A percentile compares a stretch with the other conserved stretches of the same genome.
These are phyloP conservation scores for Eutrema heterophyllum DNA, from an alignment of 345 rosid species.

Conservation along the genomic window DNA sequence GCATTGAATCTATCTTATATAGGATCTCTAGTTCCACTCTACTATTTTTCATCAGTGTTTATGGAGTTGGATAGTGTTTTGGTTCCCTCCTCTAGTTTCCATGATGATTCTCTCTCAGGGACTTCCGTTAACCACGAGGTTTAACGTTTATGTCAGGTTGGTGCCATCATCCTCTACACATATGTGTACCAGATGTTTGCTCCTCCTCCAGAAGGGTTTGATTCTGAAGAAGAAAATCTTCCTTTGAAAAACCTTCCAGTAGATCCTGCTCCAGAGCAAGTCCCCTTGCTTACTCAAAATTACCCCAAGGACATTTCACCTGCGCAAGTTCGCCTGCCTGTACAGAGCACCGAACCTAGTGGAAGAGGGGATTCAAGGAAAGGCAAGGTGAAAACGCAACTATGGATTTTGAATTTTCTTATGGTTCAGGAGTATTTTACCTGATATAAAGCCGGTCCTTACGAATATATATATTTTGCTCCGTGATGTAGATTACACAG, in stretches of 20 bases:
- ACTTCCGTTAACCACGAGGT: neutral
- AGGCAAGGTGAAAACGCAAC: conserved; percentile 51
- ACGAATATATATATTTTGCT: conserved; percentile 8
- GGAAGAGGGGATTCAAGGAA: conserved; percentile 36
- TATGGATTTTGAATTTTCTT: neutral
- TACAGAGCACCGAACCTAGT: conserved; percentile 31
- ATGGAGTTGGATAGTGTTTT: neutral
- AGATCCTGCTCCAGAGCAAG: conserved; percentile 50
- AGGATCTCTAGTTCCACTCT: neutral
- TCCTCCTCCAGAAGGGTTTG: conserved; percentile 94
- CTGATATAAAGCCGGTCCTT: conserved; percentile 4
- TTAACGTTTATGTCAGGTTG: conserved; percentile 58
- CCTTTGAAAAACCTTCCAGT: conserved; percentile 52
- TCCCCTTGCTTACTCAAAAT: conserved; percentile 53
- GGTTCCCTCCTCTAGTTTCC: conserved; percentile 2
- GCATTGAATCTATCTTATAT: neutral
- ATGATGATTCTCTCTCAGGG: neutral
- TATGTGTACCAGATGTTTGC: conserved; percentile 90
- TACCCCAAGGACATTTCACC: conserved; percentile 38
- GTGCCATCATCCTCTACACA: conserved; percentile 93
- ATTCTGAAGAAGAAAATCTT: conserved; percentile 47
- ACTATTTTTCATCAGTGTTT: neutral
- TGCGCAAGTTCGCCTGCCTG: conserved; percentile 53
- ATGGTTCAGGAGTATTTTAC: neutral
- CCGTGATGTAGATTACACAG: conserved; percentile 48